phyloP scores from a whole-genome alignment of 768 basidiomycete genomes.

The Rhizopogon rudus region DNA sequence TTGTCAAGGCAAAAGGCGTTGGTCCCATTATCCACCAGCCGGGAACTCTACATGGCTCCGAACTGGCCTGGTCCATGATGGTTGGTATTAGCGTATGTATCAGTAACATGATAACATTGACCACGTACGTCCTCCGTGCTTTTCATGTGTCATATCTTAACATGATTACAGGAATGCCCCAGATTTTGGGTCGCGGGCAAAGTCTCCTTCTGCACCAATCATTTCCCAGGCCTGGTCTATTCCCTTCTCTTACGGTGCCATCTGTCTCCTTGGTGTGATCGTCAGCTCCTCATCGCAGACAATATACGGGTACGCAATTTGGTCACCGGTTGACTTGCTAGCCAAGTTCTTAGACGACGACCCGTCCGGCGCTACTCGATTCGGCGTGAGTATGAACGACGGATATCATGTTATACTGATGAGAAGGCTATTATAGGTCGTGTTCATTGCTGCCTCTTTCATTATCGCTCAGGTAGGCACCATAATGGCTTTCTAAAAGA shows the following conservation, averaged over 20 bases:
- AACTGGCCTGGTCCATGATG: conserved; percentile 66
- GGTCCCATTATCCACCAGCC: conserved; percentile 66
- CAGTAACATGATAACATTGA: conserved; percentile 67
- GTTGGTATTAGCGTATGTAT: conserved; percentile 64
- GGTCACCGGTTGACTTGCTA: conserved; percentile 67
- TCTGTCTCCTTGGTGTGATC: conserved; percentile 71
- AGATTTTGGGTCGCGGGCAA: conserved; percentile 57
- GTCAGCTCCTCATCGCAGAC: conserved; percentile 66
- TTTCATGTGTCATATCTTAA: background rate
- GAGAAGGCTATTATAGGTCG: conserved; percentile 34
- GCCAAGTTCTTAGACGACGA: conserved; percentile 55
- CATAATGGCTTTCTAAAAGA: background rate
- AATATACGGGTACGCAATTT: conserved; percentile 68
- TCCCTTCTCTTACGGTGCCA: conserved; percentile 62
- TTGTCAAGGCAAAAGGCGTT: conserved; percentile 67
- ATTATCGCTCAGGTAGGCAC: conserved; percentile 58
- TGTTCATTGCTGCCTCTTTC: conserved; percentile 70
- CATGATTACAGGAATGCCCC: conserved; percentile 47
- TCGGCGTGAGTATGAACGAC: conserved; percentile 36
- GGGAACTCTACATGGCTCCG: conserved; percentile 50
- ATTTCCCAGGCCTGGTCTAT: conserved; percentile 61
- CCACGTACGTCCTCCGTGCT: conserved; percentile 38
- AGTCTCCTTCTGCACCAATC: conserved; percentile 45
- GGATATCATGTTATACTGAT: background rate
- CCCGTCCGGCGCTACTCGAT: conserved; percentile 55